Base-by-base conservation (phyloP, 2,329 filamentous ascomycete species). In the Fusarium metavorans region DNA sequence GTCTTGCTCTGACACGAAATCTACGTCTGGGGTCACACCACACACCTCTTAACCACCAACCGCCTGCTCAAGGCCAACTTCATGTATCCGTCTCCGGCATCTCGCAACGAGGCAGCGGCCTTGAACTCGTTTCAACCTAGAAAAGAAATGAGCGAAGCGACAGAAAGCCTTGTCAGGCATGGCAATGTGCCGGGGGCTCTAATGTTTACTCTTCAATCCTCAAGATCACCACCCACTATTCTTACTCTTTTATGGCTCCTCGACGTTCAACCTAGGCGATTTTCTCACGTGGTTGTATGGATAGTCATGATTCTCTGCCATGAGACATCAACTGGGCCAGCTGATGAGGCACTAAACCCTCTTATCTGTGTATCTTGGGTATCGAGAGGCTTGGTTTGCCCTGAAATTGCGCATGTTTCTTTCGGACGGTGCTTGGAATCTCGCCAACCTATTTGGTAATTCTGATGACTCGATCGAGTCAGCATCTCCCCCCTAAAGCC, bases 31-130 rank as follows among this genome's bases (percentile, higher is more conserved):
- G 61, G 45, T 45, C 34, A 6, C 30, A 59, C 72, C 52, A 73
- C 62, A 75, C 61, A 66, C 52, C 72, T 70, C 74, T 70, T 56
- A 34, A 70, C 48, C 41, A 70, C 43, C 52, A 70, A 61, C 30
- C 63, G 39, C 72, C 35, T 66, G 5, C 56, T 58, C 18, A 13
- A 66, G 70, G 61, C 68, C 59, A 41, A 30, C 60, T 62, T 59
- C 66, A 67, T 67, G 59, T 75, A 64, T 69, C 45, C 65, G 59
- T 56, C 58, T 63, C 34, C 39, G 35, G 60, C n/a, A 37, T 50
- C 35, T 23, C 27, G 25, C 54, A 30, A 18, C 39, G 37, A 70
- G 52, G 59, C 56, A 52, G 25, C 54, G 60, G 2, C 63, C 61
- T 10, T 56, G 48, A 50, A 59, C 34, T 48, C 45, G 11, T 35